Base-by-base conservation (phyloP, 192 early-diverging fungal species). In the Backusella mclennaniae region DNA sequence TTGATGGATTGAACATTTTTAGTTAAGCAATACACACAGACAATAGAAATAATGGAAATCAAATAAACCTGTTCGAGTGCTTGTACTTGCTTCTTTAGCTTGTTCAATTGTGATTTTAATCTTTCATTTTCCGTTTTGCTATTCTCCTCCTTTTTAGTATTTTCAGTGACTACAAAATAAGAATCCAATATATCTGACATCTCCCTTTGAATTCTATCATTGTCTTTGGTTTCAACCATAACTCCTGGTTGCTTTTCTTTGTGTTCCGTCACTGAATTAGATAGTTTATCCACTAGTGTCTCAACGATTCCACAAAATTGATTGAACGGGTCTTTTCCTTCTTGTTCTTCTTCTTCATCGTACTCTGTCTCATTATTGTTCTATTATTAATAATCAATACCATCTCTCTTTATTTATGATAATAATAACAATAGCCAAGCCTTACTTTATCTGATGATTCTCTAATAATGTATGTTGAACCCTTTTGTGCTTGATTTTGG, bases 301-400 rank as follows among this genome's bases (percentile, higher is more conserved):
- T 94, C 92, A 5, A 95, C 91, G 7, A 86, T 90, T 35, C 93
- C 89, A 90, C 91, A 94, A 70, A 95, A 95, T 71, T 90, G 90
- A 77, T 93, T 91, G 78, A 95, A 95, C 4, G 93, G 94, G 83
- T 93, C 94, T 1, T 6, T 21, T 26, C 88, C 87, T 14, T 91
- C 90, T 31, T 89, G 59, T 0, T 73, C 53, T 33, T 75, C 23
- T 2, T 26, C 23, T 26, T 59, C 23, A 11, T 26, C 26, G 0
- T 63, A 7, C n/a, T 56, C 21, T 56, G 8, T 1, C 9, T 56
- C 42, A 44, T 3, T 0, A 44, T 15, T 17, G 15, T 44, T 14
- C 42, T 44, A 44, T 44, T 19, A 49, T 1, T n/a, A 1, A 49
- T 49, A 19, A 21, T n/a, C 5, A 49, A 12, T 29, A 63, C 8